phyloP scores from a whole-genome alignment of 75 land plant genomes.

The Adiantum capillusveneris region DNA sequence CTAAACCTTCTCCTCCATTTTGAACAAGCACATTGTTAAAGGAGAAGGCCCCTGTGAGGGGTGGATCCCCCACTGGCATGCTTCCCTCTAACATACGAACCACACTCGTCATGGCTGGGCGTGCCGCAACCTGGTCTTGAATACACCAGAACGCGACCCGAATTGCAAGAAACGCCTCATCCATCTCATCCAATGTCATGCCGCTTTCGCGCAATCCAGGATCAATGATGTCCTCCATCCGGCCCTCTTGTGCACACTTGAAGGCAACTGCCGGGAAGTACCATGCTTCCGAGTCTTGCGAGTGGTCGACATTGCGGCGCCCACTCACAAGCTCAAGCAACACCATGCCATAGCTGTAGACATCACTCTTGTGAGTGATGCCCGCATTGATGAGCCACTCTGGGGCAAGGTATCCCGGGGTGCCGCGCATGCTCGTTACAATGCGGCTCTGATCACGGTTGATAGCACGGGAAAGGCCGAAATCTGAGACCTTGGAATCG shows the following conservation, averaged over 20 bases:
- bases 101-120: conserved; percentile 33
- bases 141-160: conserved; percentile 34
- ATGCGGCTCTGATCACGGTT: conserved; percentile 4
- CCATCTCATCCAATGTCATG: conserved; percentile 2
- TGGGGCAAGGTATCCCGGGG: conserved; percentile 10
- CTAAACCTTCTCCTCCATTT: too few species aligned
- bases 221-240: conserved; percentile 12
- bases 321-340: conserved; percentile 11
- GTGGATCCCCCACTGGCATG: not conserved
- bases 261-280: conserved; percentile 19
- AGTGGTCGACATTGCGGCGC: conserved; percentile 6
- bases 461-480: conserved; percentile 8
- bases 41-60: too few species aligned
- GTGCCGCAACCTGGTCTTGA: conserved; percentile 13
- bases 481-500: conserved; percentile 13
- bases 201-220: conserved; percentile 5
- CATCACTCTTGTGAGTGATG: not conserved
- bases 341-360: conserved; percentile 13
- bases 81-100: conserved; percentile 35
- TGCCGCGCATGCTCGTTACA: conserved; percentile 8
- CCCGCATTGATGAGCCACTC: conserved; percentile 2
- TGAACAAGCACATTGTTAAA: too few species aligned
- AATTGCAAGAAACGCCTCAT: not conserved
- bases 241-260: conserved; percentile 1
- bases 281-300: conserved; percentile 11